Percentiles rank a stretch among this genome's conserved stretches.
Conservation (phyloP, 2,329 filamentous ascomycete species). For the Chaetomium sp. region DNA sequence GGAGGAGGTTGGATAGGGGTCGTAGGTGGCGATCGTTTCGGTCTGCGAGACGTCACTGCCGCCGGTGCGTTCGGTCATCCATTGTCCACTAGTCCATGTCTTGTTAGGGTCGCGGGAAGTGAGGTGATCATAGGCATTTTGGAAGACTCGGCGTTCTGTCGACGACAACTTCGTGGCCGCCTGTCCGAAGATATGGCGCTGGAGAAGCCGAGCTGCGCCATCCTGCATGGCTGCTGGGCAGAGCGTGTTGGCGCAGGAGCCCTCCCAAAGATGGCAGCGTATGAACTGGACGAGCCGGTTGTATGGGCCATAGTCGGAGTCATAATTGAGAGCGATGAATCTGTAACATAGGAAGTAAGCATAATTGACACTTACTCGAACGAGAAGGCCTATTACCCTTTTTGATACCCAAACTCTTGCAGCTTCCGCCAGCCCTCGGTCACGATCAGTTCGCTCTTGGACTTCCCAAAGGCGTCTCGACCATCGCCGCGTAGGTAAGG, state of each 20-base stretch:
- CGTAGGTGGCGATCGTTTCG: slow-evolving; percentile 51
- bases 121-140: slow-evolving; percentile 47
- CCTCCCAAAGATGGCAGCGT: slow-evolving; percentile 52
- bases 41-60: slow-evolving; percentile 64
- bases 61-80: slow-evolving; percentile 68
- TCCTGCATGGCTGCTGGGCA: slow-evolving; percentile 65
- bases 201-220: slow-evolving; percentile 49
- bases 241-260: slow-evolving; percentile 53
- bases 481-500: slow-evolving; percentile 53
- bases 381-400: slow-evolving; percentile 34
- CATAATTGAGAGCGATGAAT: slow-evolving; percentile 55
- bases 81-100: slow-evolving; percentile 68
- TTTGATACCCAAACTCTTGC: slow-evolving; percentile 51
- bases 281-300: slow-evolving; percentile 55
- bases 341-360: slow-evolving; percentile 23
- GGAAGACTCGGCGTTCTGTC: slow-evolving; percentile 38
- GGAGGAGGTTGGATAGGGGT: slow-evolving; percentile 18
- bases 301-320: slow-evolving; percentile 43
- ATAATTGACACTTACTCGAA: background rate
- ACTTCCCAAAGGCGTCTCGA: slow-evolving; percentile 55
- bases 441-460: slow-evolving; percentile 54
- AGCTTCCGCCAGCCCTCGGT: slow-evolving; percentile 60
- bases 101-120: slow-evolving; percentile 42
- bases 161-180: slow-evolving; percentile 17
- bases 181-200: slow-evolving; percentile 34